Conservation (phyloP, 1,284 basidiomycete species). For the Schizophyllum amplum region DNA sequence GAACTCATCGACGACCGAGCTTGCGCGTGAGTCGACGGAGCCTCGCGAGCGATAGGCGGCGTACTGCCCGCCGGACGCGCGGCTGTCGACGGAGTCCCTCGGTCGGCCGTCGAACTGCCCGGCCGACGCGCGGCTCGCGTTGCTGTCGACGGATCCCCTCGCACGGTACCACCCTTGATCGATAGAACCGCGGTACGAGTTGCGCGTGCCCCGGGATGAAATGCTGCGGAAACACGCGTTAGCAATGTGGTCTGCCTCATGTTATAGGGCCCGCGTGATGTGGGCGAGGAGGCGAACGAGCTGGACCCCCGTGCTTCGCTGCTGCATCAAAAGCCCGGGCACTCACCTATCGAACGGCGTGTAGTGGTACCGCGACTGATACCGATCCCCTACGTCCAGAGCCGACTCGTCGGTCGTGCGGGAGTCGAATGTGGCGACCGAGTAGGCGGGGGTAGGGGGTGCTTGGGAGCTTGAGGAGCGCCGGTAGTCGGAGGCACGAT, state of each 20-base stretch:
- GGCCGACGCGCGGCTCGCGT: no score
- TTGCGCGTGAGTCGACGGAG: neutral
- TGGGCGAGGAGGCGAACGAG: no score
- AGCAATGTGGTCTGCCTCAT: neutral
- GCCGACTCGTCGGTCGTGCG: neutral
- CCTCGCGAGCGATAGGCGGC: neutral
- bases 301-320: no score
- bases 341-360: neutral
- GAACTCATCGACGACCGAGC: neutral
- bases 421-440: neutral
- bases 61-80: neutral
- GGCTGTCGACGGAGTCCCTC: neutral
- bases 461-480: neutral
- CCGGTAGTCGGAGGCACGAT: neutral
- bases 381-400: neutral
- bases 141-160: no score
- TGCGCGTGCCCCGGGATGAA: neutral
- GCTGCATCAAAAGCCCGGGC: no score
- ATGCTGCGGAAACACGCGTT: neutral
- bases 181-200: neutral
- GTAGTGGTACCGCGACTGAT: neutral
- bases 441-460: neutral
- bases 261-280: neutral
- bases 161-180: neutral
- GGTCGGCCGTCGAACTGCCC: no score